Evolutionary conservation across 768 basidiomycete species (phyloP).

Genomic region (Suillus clintonianus): DNA sequence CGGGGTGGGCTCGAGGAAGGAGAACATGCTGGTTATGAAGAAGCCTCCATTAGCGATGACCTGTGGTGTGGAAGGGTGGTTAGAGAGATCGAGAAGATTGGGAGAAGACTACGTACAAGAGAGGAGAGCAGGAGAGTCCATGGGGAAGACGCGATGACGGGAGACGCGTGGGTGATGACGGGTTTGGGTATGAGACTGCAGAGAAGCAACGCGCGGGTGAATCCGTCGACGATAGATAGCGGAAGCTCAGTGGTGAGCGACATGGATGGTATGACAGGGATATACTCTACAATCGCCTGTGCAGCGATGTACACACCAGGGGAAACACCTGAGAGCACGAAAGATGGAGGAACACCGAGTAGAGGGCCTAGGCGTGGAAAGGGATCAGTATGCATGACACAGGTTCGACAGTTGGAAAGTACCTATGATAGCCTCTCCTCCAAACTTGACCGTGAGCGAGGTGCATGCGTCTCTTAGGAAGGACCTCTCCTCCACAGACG

Average conservation of each 20-base stretch:
- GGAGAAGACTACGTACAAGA: constrained; percentile 46
- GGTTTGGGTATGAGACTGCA: constrained; percentile 76
- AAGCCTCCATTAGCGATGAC: constrained; percentile 78
- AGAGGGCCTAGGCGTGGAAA: constrained; percentile 50
- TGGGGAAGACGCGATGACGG: constrained; percentile 61
- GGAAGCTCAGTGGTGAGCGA: constrained; percentile 66
- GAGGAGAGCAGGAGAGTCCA: constrained; percentile 78
- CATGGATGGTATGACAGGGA: constrained; percentile 58
- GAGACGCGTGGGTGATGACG: constrained; percentile 53
- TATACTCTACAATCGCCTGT: constrained; percentile 61
- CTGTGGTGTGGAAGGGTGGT: constrained; percentile 34
- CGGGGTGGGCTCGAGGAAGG: constrained; percentile 72
- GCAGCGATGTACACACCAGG: constrained; percentile 59
- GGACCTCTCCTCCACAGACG: constrained; percentile 49
- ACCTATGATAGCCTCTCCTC: constrained; percentile 74
- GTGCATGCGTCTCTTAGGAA: constrained; percentile 59
- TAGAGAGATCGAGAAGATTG: neutral
- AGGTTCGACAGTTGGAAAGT: constrained; percentile 22
- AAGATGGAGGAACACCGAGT: constrained; percentile 70
- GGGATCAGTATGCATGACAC: neutral
- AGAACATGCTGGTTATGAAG: constrained; percentile 75
- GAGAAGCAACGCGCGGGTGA: constrained; percentile 76
- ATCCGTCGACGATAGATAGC: constrained; percentile 72
- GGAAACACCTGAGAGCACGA: constrained; percentile 70
- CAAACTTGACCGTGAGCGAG: constrained; percentile 70